Base-by-base conservation (phyloP, 108 stramenopile genomes). In the Asterionellopsis glacialis region DNA sequence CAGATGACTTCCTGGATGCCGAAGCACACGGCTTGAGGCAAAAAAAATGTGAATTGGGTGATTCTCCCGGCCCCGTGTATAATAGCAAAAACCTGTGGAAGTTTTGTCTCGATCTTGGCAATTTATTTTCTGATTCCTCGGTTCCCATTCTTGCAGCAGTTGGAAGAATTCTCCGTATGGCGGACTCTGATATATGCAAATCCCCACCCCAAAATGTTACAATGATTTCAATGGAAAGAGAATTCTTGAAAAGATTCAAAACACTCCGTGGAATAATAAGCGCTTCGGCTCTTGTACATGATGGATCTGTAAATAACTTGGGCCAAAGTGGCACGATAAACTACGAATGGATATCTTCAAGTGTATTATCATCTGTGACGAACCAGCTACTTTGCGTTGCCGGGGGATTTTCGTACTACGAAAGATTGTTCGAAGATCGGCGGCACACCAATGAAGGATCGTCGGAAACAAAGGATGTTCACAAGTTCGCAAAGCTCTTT, bases 341-440 rank as follows among this genome's bases (percentile, higher is more conserved):
- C 19, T 48, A 59, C 41, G 67, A 68, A 42, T 42, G 67, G 23
- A 22, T 59, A 24, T 51, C 48, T 26, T 16, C 58, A 0, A 59
- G 45, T 14, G 45, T 47, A 27, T n/a, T 68, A 21, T 24, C 55
- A 49, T 21, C 41, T 13, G 19, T 67, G 24, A 23, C 60, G 1
- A 51, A 61, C n/a, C 53, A 74, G 33, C 13, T 62, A 0, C 39
- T 74, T 1, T 4, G 57, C 11, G 58, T 63, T 28, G 49, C 47
- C 2, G 53, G 59, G 40, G 60, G 73, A 33, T 39, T 74, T 41
- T 63, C 39, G 40, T 74, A 74, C 55, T 52, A 63, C 16, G 73
- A 74, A 18, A 33, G 33, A 33, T 33, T 33, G 33, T 7, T 33
- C 33, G 47, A 48, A 16, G 16, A 16, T 21, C 47, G 47, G 2